Base-by-base conservation (phyloP, 176 grass and related monocot species). In the Oryza nivara region DNA sequence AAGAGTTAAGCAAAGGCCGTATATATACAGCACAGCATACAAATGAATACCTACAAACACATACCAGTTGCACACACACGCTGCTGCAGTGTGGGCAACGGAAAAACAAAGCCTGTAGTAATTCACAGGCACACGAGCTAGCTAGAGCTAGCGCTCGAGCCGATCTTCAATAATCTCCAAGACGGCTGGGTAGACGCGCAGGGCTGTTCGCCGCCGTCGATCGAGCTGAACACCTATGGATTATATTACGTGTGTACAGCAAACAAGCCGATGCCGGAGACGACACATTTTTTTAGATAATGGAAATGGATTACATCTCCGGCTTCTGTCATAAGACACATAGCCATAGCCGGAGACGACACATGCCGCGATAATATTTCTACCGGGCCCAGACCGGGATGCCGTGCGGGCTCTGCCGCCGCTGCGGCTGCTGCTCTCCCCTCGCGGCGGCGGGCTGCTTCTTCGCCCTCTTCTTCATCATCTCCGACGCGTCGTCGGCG, bases 311-410 rank as follows among this genome's bases (percentile, higher is more conserved):
- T 28, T 28, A 28, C 2, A 28, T 28, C 28, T 28, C 28, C 1
- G 28, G 28, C 2, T 28, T 28, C 1, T 28, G 28, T 28, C 28
- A 28, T 28, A 28, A 28, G 1, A 28, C 28, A 28, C 28, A 2
- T 0, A 28, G 28, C 28, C 1, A 28, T 28, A 28, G 13, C 48
- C 48, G 48, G 44, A 45, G 44, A 45, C 1, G 9, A 11, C 44
- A 45, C 13, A 41, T 3, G 13, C 13, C 47, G 13, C 3, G 47
- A 49, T 45, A 49, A 11, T 49, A 11, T 49, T 49, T 49, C 64
- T 85, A 95, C 63, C 83, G 80, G 54, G 93, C 91, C 85, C 91
- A 88, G 68, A 92, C 83, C 0, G 88, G 80, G 77, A 92, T 81
- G 22, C 83, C 87, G 65, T 73, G 80, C 56, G 86, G 63, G 83